A percentile compares a stretch with the other conserved stretches of the same genome.
Evolutionary conservation across 2,329 filamentous ascomycete species (phyloP).

Genomic region (Arthroderma sp.): DNA sequence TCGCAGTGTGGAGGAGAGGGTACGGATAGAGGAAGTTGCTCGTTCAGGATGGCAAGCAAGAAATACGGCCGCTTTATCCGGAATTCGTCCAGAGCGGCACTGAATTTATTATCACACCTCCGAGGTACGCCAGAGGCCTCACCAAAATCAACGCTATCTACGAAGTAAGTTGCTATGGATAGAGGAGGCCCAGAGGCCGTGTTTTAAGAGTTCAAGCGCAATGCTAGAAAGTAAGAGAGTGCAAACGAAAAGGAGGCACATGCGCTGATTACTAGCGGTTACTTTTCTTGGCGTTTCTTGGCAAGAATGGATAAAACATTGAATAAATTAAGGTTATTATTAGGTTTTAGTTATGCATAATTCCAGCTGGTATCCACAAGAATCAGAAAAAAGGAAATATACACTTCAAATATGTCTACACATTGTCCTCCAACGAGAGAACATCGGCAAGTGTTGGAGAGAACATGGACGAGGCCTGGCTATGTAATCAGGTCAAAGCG

Average conservation of each 20-base stretch:
- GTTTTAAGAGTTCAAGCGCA: neutral
- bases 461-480: neutral
- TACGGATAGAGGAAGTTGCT: neutral
- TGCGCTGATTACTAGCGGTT: conserved; percentile 5
- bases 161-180: neutral
- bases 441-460: neutral
- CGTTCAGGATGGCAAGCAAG: no score
- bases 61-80: no score
- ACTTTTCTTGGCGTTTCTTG: neutral
- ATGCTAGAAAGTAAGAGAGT: neutral
- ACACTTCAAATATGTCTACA: neutral
- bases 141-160: neutral
- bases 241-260: neutral
- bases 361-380: neutral
- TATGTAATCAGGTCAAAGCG: neutral
- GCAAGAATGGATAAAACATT: neutral
- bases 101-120: neutral
- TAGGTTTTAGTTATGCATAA: conserved; percentile 7
- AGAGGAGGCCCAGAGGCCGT: no score
- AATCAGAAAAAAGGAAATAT: neutral
- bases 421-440: neutral
- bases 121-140: no score
- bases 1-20: neutral
- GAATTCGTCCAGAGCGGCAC: neutral
- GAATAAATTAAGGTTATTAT: neutral